Evolutionary conservation across 768 basidiomycete genomes (phyloP), one percentile per base, ranked within the genome.

Genomic region (Tricholoma saponaceum): DNA sequence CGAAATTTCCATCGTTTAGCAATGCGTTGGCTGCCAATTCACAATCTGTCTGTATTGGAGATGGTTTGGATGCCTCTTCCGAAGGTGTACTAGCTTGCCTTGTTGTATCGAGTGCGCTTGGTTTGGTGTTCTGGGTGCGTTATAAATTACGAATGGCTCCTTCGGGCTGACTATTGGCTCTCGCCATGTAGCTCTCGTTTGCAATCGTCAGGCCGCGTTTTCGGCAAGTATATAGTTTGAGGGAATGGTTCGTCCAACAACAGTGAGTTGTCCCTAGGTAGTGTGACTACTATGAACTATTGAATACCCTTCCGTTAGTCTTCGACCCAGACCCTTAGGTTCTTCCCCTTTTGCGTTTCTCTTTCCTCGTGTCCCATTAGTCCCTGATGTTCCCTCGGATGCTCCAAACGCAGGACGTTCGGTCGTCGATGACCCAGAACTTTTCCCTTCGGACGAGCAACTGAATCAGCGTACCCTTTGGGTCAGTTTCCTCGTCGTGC

Each of bases 161-260:
- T 57, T 32, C 46, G 33, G 28, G 35, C 14, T 56, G 44, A 52
- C 60, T 62, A 44, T 60, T 62, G 44, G 59, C 39, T 61, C 43
- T 55, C 30, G 28, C 44, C 47, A 41, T 30, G 50, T 51, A 90
- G 89, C 67, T 85, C 49, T 60, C 83, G 44, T 92, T 92, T 69
- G 89, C 85, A 23, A 70, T 85, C 47, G 60, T 89, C 20, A 78
- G 89, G 39, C 88, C 89, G 13, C 83, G 79, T 54, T 85, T 83
- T 64, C 81, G 88, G 55, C 86, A 90, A 73, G 66, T 92, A 13
- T 92, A 90, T 62, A 86, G 74, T 18, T 67, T 86, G 50, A 75
- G 89, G 65, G 87, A 90, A 66, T 92, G 89, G 89, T 92, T 92
- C 68, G 79, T 86, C 14, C 83, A 81, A 47, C 81, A 77, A 70